phyloP scores from a whole-genome alignment of 257 asterid species.

The Nicotiana paniculata region DNA sequence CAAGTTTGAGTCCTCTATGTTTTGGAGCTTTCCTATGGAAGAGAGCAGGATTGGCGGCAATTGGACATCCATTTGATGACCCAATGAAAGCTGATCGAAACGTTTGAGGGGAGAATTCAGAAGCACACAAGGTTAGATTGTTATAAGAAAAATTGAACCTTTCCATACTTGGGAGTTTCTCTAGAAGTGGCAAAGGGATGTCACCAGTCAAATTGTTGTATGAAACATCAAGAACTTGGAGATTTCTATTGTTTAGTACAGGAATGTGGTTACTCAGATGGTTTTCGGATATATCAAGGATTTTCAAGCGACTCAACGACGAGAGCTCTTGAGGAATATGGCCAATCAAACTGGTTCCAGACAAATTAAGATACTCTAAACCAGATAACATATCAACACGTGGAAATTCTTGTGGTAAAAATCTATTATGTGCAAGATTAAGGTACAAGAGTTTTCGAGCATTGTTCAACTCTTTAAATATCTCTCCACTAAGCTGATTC shows the following conservation, averaged over 20 bases:
- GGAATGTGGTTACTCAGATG: conserved; percentile 57
- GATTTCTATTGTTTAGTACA: conserved; percentile 29
- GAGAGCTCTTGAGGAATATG: conserved; percentile 49
- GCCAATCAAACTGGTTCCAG: conserved; percentile 65
- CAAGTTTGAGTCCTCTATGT: conserved; percentile 61
- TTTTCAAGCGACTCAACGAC: conserved; percentile 34
- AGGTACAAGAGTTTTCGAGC: conserved; percentile 56
- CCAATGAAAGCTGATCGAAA: conserved; percentile 55
- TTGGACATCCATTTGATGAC: conserved; percentile 70
- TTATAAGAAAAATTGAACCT: conserved; percentile 81
- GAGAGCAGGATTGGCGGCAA: conserved; percentile 75
- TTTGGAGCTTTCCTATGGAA: conserved; percentile 36
- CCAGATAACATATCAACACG: conserved; percentile 32
- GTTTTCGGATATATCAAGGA: conserved; percentile 74
- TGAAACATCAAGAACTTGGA: conserved; percentile 65
- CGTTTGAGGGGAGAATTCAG: conserved; percentile 35
- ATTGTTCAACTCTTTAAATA: conserved; percentile 33
- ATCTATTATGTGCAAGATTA: conserved; percentile 83
- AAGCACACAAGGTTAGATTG: conserved; percentile 65
- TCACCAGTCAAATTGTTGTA: conserved; percentile 79
- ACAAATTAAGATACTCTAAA: conserved; percentile 74
- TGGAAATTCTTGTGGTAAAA: conserved; percentile 42
- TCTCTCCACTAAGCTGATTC: conserved; percentile 75
- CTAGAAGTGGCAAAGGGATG: conserved; percentile 49
- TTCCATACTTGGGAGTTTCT: conserved; percentile 51